Percentiles rank a stretch among this genome's conserved stretches.
phyloP scores from a whole-genome alignment of 2,329 filamentous ascomycete species.

The Beauveria asiatica region DNA sequence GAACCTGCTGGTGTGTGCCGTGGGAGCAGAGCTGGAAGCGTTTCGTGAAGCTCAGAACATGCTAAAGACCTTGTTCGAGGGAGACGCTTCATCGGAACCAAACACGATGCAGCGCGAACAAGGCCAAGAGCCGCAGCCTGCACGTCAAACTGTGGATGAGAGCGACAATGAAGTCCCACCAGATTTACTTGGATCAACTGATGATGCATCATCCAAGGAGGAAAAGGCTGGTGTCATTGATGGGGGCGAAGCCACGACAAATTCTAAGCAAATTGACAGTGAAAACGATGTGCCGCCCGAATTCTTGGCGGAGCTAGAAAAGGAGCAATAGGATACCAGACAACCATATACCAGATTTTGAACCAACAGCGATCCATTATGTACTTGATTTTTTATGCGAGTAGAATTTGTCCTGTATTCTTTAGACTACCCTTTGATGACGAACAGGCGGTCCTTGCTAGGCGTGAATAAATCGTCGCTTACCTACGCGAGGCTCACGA shows the following conservation, averaged over 20 bases:
- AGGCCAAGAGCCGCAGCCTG: background rate
- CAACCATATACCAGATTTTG: background rate
- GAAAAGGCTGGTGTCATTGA: background rate
- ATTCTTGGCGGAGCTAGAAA: conserved; percentile 38
- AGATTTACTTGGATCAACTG: conserved; percentile 26
- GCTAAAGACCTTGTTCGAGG: conserved; percentile 27
- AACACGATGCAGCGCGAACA: background rate
- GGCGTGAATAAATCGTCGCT: background rate
- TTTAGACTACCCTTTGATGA: background rate
- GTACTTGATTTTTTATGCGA: background rate
- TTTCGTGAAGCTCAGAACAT: conserved; percentile 53
- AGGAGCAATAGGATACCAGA: background rate
- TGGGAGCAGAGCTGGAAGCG: conserved; percentile 65
- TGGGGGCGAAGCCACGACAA: background rate
- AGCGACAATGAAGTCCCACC: conserved; percentile 17
- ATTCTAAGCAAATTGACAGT: conserved; percentile 20
- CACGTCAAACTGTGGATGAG: conserved; percentile 9
- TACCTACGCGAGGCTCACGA: background rate
- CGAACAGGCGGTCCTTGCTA: background rate
- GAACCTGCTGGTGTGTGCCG: conserved; percentile 67
- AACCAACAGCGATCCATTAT: background rate
- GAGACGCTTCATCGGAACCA: conserved; percentile 6
- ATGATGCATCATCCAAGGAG: conserved; percentile 19
- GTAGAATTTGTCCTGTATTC: background rate
- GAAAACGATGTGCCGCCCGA: conserved; percentile 44